These are phyloP conservation scores for Boletus sp. DNA, from an alignment of 1,284 basidiomycete genomes.

Conservation along the genomic window DNA sequence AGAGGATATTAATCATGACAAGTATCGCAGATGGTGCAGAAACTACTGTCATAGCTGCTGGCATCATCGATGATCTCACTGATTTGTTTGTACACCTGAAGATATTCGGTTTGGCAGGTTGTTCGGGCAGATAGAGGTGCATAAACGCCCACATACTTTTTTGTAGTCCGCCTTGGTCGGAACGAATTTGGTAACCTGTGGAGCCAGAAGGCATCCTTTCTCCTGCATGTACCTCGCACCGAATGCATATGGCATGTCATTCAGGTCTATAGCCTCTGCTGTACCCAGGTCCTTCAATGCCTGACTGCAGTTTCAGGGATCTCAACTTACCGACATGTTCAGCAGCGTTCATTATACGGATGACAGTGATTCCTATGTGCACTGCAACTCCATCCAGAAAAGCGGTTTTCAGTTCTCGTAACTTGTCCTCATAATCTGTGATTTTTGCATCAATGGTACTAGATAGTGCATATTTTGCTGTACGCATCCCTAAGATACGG, in stretches of 20 bases:
- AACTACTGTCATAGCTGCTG: constrained; percentile 77
- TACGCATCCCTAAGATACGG: neutral
- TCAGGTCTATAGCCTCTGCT: too few relatives aligned
- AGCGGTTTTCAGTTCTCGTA: too few relatives aligned
- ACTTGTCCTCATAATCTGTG: too few relatives aligned
- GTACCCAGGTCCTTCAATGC: too few relatives aligned
- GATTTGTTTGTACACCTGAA: constrained; percentile 85
- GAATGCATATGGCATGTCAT: too few relatives aligned
- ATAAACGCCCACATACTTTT: constrained; percentile 67
- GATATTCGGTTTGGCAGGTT: neutral
- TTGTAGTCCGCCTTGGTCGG: constrained; percentile 84
- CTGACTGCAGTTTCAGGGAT: too few relatives aligned
- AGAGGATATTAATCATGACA: constrained; percentile 5
- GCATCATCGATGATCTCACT: constrained; percentile 78
- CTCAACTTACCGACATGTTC: too few relatives aligned
- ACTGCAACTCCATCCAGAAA: too few relatives aligned
- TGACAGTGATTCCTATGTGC: too few relatives aligned
- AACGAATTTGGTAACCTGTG: constrained; percentile 66
- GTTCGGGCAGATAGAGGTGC: neutral
- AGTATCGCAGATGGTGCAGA: constrained; percentile 7
- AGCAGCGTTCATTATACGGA: too few relatives aligned
- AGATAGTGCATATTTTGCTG: neutral
- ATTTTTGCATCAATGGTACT: neutral
- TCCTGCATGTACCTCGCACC: too few relatives aligned
- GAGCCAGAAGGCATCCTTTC: constrained; percentile 30